These are phyloP conservation scores for Fusarium albidum DNA, from an alignment of 2,329 filamentous ascomycete species.

Conservation along the genomic window DNA sequence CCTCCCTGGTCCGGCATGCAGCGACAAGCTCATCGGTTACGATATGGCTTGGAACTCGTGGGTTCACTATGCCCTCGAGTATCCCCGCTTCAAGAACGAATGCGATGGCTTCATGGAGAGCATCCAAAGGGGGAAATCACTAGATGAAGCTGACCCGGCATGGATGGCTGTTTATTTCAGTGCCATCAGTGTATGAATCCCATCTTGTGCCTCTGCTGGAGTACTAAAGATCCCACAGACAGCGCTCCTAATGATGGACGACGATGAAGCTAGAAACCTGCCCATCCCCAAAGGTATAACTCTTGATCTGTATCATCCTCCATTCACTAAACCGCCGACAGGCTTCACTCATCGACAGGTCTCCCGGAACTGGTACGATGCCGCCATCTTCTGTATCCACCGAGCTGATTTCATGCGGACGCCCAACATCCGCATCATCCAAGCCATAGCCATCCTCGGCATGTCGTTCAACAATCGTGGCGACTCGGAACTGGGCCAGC, in stretches of 20 bases:
- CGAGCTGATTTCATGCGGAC: conserved; percentile 8
- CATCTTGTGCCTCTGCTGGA: background rate
- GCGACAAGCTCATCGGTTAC: conserved; percentile 12
- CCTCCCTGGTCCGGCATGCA: conserved; percentile 10
- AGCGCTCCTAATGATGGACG: conserved; percentile 19
- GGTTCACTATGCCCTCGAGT: conserved; percentile 24
- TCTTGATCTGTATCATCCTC: background rate
- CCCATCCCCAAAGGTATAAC: conserved; percentile 5
- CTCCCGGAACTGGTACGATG: conserved; percentile 17
- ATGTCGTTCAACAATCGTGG: conserved; percentile 18
- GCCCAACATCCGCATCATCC: conserved; percentile 9
- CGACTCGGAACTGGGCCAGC: conserved; percentile 10
- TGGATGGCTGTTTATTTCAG: conserved; percentile 25
- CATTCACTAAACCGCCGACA: background rate
- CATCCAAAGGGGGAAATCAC: background rate
- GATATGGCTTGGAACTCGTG: conserved; percentile 22
- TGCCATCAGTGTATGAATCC: conserved; percentile 7
- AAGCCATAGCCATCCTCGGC: conserved; percentile 15
- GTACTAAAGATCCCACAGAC: background rate
- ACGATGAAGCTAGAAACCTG: conserved; percentile 3
- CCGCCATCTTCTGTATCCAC: conserved; percentile 14
- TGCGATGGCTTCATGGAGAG: conserved; percentile 5
- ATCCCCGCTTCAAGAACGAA: conserved; percentile 17
- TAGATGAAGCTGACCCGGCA: conserved; percentile 4
- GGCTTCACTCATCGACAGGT: background rate